Base-by-base conservation (phyloP, 2,329 filamentous ascomycete genomes). In the Colletotrichum sp. region DNA sequence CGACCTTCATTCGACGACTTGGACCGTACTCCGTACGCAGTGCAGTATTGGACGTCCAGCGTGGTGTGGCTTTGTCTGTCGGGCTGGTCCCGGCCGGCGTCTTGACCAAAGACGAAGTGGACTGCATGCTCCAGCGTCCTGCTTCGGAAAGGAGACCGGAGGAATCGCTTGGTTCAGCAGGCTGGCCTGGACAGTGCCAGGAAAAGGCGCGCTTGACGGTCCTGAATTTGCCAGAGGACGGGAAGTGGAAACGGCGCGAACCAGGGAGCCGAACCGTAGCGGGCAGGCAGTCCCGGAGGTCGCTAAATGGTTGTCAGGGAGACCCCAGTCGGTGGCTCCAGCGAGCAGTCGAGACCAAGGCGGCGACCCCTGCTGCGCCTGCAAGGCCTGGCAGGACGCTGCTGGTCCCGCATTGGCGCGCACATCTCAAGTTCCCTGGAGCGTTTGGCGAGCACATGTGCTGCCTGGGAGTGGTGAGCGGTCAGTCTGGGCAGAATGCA, bases 291-390 rank as follows among this genome's bases (percentile, higher is more conserved):
- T 68, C 70, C 70, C 43, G 43, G 64, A 73, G 28, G 48, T 48
- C 21, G 70, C 52, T 60, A 8, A 30, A 65, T 65, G 74, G 70
- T 74, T 74, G 74, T 57, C 59, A 69, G 74, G 74, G 74, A 74
- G 70, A 76, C 70, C 74, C 74, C 70, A 36, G 74, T 74, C 30
- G 21, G 14, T 16, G 34, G 63, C 64, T 60, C 48, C 39, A 60
- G 28, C 64, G 65, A 76, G 59, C 26, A 74, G 74, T 74, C 71
- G 74, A 76, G 74, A 76, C 74, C 74, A 75, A 75, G 74, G 74
- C 59, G 59, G 36, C 36, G 30, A 57, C 48, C 74, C 71, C 57
- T 75, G 70, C 57, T 9, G 18, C 18, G 55, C 39, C 73, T 60
- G 55, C 57, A 67, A 75, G 67, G 14, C 59, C 69, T 72, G 61